Conservation (phyloP, 495 filamentous ascomycete species). For the Astrocystis sublimbata region DNA sequence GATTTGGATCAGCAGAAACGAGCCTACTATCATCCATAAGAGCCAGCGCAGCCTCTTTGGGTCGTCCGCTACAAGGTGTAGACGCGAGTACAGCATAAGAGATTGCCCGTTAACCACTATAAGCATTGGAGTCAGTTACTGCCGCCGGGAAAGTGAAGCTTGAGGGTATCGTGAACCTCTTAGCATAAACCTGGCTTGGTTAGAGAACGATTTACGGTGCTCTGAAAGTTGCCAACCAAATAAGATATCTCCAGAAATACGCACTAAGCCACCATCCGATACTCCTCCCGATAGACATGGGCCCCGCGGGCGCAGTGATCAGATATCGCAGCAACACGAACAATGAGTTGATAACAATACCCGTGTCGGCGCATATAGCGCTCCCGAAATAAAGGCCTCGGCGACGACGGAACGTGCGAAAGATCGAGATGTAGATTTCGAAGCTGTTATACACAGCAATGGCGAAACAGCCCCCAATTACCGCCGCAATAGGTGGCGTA, state of each 20-base stretch:
- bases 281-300: conserved; percentile 41
- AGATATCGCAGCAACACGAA: conserved; percentile 53
- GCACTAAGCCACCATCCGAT: conserved; percentile 61
- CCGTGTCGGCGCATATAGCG: conserved; percentile 44
- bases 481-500: neutral
- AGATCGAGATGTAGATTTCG: conserved; percentile 48
- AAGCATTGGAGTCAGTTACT: no score
- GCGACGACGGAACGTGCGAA: conserved; percentile 43
- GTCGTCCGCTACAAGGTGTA: conserved; percentile 56
- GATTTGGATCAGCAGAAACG: conserved; percentile 57
- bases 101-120: conserved; percentile 71
- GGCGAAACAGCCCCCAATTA: conserved; percentile 27
- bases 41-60: conserved; percentile 52
- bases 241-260: no score
- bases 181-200: no score
- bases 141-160: no score
- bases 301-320: conserved; percentile 36
- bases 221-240: no score
- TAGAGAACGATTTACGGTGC: no score
- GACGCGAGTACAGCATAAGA: conserved; percentile 64
- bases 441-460: conserved; percentile 44
- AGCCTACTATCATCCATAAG: conserved; percentile 57
- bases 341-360: conserved; percentile 56
- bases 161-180: no score
- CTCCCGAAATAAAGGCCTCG: conserved; percentile 47